Evolutionary conservation across 2,329 filamentous ascomycete genomes (phyloP).

Genomic region (Xylogone sp.): DNA sequence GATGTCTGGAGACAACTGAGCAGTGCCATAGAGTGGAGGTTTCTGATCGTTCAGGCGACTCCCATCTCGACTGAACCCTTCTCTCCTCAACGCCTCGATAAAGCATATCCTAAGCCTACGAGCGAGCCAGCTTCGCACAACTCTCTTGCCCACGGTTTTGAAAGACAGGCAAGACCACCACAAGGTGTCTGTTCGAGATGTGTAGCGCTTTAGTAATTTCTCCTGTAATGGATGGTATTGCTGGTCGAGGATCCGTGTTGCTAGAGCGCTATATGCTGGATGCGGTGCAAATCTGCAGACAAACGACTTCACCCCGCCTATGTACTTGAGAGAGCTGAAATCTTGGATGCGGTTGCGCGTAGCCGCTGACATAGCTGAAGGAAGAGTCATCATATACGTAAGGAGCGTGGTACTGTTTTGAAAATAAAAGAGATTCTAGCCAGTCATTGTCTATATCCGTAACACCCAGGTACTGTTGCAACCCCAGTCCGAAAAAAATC

Average conservation of each 20-base stretch:
- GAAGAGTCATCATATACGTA: neutral
- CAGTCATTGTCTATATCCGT: too few relatives aligned
- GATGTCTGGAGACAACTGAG: conserved; percentile 26
- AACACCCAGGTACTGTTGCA: too few relatives aligned
- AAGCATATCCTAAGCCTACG: conserved; percentile 42
- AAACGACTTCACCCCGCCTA: neutral
- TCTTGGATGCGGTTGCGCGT: neutral
- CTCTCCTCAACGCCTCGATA: conserved; percentile 36
- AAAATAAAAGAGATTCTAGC: neutral
- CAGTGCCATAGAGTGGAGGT: conserved; percentile 31
- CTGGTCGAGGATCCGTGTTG: neutral
- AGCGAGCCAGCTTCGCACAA: conserved; percentile 41
- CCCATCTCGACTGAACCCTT: conserved; percentile 37
- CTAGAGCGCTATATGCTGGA: neutral
- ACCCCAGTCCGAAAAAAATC: too few relatives aligned
- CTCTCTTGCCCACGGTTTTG: conserved; percentile 31
- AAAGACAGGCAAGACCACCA: conserved; percentile 41
- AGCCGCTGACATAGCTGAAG: neutral
- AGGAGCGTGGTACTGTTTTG: neutral
- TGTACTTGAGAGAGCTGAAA: neutral
- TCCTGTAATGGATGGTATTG: conserved; percentile 30
- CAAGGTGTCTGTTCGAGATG: conserved; percentile 35
- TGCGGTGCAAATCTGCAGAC: neutral
- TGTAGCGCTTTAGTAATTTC: conserved; percentile 32
- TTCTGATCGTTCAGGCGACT: conserved; percentile 7